Conservation (phyloP, 768 basidiomycete species). For the Xerocomellus dryophilus region DNA sequence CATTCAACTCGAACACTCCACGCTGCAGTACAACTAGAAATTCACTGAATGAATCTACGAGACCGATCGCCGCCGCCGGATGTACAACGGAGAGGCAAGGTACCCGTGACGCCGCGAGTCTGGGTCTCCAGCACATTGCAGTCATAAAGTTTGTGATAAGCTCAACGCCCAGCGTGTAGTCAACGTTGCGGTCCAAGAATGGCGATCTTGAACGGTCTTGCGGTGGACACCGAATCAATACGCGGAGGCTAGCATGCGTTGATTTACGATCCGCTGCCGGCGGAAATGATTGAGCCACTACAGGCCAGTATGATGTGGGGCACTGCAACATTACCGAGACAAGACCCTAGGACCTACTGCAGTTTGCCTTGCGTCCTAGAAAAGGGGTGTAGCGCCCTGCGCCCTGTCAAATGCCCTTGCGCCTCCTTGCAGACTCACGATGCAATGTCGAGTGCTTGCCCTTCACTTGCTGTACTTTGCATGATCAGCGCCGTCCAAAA, state of each 20-base stretch:
- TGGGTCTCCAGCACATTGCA: not conserved
- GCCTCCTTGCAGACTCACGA: too few relatives aligned
- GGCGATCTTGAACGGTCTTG: not conserved
- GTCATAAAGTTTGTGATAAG: not conserved
- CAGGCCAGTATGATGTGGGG: not conserved
- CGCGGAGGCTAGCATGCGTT: not conserved
- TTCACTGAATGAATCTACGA: not conserved
- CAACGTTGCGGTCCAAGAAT: not conserved
- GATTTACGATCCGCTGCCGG: not conserved
- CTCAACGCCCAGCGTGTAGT: not conserved
- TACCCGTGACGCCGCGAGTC: too few relatives aligned
- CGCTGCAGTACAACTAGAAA: not conserved
- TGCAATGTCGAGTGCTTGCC: too few relatives aligned
- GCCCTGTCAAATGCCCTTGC: too few relatives aligned
- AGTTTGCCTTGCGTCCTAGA: too few relatives aligned
- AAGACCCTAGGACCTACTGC: too few relatives aligned
- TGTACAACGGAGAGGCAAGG: too few relatives aligned
- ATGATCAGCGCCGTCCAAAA: conserved; percentile 2
- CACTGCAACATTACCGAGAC: too few relatives aligned
- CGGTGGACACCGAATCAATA: not conserved
- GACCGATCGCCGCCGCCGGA: not conserved
- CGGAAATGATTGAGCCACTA: not conserved
- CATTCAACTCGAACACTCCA: not conserved
- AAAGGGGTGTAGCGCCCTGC: not conserved
- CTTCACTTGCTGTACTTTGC: conserved; percentile 1